phyloP scores from a whole-genome alignment of 495 filamentous ascomycete genomes.

The Pyronema omphalodes region DNA sequence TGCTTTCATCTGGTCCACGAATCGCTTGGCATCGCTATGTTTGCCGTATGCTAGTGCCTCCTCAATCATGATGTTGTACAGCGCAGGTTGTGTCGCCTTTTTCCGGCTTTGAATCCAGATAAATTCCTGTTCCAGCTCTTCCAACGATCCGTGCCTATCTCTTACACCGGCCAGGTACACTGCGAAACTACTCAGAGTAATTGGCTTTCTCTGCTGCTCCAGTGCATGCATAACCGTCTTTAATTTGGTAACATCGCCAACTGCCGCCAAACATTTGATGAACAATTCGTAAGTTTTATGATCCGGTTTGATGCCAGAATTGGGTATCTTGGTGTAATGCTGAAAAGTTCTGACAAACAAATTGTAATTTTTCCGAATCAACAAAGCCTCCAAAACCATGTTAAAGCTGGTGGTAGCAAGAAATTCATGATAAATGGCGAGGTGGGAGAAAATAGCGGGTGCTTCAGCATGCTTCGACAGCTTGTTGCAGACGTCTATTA shows the following conservation, averaged over 20 bases:
- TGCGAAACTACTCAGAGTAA: constrained; percentile 11
- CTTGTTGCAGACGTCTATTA: constrained; percentile 17
- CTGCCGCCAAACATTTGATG: background rate
- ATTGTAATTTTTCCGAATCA: constrained; percentile 10
- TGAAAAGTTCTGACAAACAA: constrained; percentile 12
- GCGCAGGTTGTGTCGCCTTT: constrained; percentile 3
- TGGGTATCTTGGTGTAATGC: constrained; percentile 5
- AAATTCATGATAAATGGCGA: constrained; percentile 2
- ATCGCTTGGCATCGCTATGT: constrained; percentile 8
- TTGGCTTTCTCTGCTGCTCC: constrained; percentile 6
- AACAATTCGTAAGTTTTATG: constrained; percentile 8
- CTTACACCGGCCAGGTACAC: constrained; percentile 11
- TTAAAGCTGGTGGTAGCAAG: constrained; percentile 14
- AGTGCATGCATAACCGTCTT: constrained; percentile 8
- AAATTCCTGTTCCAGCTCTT: constrained; percentile 16
- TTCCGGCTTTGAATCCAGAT: constrained; percentile 14
- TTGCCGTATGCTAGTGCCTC: constrained; percentile 12
- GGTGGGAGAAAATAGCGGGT: constrained; percentile 9
- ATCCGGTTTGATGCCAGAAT: constrained; percentile 4
- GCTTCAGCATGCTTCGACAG: constrained; percentile 8
- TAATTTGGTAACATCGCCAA: constrained; percentile 2
- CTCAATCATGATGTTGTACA: constrained; percentile 22
- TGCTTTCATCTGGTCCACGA: constrained; percentile 14
- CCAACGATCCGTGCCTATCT: constrained; percentile 5
- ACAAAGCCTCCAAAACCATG: constrained; percentile 16